Evolutionary conservation across 257 asterid species (phyloP).

Genomic region (Mitragyna speciosa): DNA sequence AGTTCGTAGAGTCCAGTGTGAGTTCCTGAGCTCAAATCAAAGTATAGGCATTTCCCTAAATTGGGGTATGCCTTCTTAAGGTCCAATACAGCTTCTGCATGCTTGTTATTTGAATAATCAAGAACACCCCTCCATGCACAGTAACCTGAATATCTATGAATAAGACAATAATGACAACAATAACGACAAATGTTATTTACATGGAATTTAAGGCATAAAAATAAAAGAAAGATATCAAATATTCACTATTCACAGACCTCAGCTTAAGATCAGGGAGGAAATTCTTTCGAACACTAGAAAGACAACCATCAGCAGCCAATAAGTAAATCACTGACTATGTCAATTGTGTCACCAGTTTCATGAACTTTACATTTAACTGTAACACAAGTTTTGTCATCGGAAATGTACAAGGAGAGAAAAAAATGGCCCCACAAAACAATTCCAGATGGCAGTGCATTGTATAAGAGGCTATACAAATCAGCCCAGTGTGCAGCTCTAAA

Average conservation of each 20-base stretch:
- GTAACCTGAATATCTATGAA: constrained; percentile 78
- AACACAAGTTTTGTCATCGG: too few relatives aligned
- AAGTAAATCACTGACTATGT: constrained; percentile 54
- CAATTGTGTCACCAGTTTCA: too few relatives aligned
- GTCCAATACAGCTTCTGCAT: constrained; percentile 49
- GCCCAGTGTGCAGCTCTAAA: too few relatives aligned
- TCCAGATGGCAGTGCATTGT: too few relatives aligned
- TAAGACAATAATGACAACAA: neutral
- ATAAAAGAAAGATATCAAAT: neutral
- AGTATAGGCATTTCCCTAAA: constrained; percentile 75
- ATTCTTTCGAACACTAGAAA: constrained; percentile 53
- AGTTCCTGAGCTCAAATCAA: constrained; percentile 57
- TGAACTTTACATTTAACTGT: too few relatives aligned
- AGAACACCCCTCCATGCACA: constrained; percentile 97
- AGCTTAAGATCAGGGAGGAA: constrained; percentile 64
- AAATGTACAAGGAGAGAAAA: too few relatives aligned
- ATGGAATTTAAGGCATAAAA: neutral
- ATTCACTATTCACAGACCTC: constrained; percentile 46
- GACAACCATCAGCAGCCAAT: constrained; percentile 87
- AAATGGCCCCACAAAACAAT: too few relatives aligned
- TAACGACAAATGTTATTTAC: neutral
- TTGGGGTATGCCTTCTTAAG: constrained; percentile 71
- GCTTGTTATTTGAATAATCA: too few relatives aligned
- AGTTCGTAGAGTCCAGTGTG: constrained; percentile 73
- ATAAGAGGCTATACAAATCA: too few relatives aligned